A percentile compares a stretch with the other conserved stretches of the same genome.
Conservation (phyloP, 2,329 filamentous ascomycete species). For the Chaetomiaceae sp. region DNA sequence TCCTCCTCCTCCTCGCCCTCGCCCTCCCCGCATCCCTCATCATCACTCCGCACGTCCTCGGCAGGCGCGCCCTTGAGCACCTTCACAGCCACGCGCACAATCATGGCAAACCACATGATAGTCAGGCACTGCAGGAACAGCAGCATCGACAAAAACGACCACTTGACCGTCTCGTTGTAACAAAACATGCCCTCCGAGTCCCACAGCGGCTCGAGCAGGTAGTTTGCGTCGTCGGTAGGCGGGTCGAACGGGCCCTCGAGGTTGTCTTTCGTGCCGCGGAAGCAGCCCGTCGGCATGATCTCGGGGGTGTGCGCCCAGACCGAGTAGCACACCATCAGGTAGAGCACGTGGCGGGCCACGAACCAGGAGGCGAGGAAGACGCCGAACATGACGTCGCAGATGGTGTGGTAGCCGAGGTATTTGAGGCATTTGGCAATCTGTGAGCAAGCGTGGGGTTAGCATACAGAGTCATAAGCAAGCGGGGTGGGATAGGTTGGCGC, state of each 20-base stretch:
- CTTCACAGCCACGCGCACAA: slow-evolving; percentile 73
- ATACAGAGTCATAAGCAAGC: neutral
- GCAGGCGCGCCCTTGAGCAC: slow-evolving; percentile 73
- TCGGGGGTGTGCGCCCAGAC: slow-evolving; percentile 63
- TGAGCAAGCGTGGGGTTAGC: neutral
- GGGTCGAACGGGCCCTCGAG: slow-evolving; percentile 50
- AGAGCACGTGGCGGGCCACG: slow-evolving; percentile 74
- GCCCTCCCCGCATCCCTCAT: slow-evolving; percentile 63
- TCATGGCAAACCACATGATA: slow-evolving; percentile 83
- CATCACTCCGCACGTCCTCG: slow-evolving; percentile 84
- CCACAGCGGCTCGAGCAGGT: slow-evolving; percentile 70
- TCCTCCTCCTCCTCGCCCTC: slow-evolving; percentile 55
- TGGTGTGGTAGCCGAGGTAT: slow-evolving; percentile 70
- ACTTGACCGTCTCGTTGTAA: slow-evolving; percentile 70
- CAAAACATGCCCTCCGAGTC: slow-evolving; percentile 71
- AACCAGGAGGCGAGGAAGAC: slow-evolving; percentile 86
- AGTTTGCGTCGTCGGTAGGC: slow-evolving; percentile 45
- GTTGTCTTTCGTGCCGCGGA: slow-evolving; percentile 52
- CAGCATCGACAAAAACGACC: slow-evolving; percentile 71
- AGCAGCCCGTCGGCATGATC: slow-evolving; percentile 67
- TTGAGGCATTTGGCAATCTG: slow-evolving; percentile 90
- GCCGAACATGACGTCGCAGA: slow-evolving; percentile 80
- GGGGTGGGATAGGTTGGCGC: neutral
- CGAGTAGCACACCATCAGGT: slow-evolving; percentile 76
- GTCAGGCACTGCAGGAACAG: slow-evolving; percentile 75